Percentiles rank a stretch among this genome's conserved stretches.
Conservation (phyloP, 176 grass and related monocot species). For the Musa acuminata region DNA sequence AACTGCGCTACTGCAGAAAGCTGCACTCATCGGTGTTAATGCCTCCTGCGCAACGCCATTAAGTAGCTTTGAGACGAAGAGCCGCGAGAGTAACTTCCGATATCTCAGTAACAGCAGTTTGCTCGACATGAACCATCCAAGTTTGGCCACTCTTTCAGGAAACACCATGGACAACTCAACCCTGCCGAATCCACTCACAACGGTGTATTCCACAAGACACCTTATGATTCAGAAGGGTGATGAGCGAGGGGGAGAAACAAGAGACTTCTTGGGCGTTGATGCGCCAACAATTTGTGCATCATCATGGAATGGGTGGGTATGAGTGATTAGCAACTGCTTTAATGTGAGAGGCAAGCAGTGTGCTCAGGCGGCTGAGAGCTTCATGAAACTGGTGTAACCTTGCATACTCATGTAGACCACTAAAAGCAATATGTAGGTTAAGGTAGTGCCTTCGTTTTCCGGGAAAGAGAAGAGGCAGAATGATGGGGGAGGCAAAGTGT, state of each 20-base stretch:
- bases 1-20: constrained; percentile 2
- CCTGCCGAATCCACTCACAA: neutral
- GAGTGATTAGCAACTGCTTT: neutral
- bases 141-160: too few relatives aligned
- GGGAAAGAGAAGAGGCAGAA: neutral
- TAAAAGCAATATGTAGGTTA: neutral
- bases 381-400: neutral
- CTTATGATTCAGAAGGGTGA: neutral
- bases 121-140: neutral
- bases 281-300: neutral
- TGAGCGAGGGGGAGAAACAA: neutral
- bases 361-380: neutral
- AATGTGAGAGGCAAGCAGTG: neutral
- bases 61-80: neutral
- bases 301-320: neutral
- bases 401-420: constrained; percentile 4
- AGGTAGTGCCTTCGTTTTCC: neutral
- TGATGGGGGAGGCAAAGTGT: constrained; percentile 7
- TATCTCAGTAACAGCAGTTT: neutral
- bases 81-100: neutral
- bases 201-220: too few relatives aligned
- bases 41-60: neutral
- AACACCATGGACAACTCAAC: neutral
- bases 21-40: neutral
- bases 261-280: constrained; percentile 17